Base-by-base conservation (phyloP, 2,329 filamentous ascomycete genomes). In the Monosporascus cannonballus region DNA sequence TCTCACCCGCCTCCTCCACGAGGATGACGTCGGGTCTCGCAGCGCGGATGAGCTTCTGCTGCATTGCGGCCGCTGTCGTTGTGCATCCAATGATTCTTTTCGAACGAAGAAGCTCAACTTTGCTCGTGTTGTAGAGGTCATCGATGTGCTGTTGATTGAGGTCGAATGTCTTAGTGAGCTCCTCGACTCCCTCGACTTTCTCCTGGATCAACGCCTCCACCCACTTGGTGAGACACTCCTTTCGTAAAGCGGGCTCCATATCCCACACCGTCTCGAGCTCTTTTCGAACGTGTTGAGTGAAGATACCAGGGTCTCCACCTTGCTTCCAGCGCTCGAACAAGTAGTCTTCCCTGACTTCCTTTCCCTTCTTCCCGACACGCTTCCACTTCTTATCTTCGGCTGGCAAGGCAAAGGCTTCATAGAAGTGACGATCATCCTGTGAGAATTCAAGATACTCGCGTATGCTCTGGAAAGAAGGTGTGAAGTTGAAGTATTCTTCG, bases 51-150 rank as follows among this genome's bases (percentile, higher is more conserved):
- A 79, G 69, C 1, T 74, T 66, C 0, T 73, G 67, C 49, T 86
- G 77, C 66, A 75, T 88, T 0, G 87, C 83, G 0, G 85, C 85
- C 0, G 73, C 84, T 0, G 83, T 90, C 0, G 86, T 90, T 0
- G 86, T 90, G 56, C 83, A 87, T 0, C 75, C 85, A 41, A 90
- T 82, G 22, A 90, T 74, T 1, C 76, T 70, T 59, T 81, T 86
- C 0, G 59, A 61, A 18, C 67, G 64, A 8, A 88, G 70, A 0
- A 76, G 68, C 0, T 59, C 51, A 0, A 67, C 64, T 38, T 75
- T 70, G 3, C 58, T 66, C 38, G 79, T 69, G 8, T 64, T 68
- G 27, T 73, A 75, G 0, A 82, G 63, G 2, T 66, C 67, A 1
- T 71, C 66, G 2, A 83, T 60, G 11, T 65, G 60, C 0, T 64